phyloP scores from a whole-genome alignment of 192 early-diverging fungal genomes.

The Coemansia guatemalensis region DNA sequence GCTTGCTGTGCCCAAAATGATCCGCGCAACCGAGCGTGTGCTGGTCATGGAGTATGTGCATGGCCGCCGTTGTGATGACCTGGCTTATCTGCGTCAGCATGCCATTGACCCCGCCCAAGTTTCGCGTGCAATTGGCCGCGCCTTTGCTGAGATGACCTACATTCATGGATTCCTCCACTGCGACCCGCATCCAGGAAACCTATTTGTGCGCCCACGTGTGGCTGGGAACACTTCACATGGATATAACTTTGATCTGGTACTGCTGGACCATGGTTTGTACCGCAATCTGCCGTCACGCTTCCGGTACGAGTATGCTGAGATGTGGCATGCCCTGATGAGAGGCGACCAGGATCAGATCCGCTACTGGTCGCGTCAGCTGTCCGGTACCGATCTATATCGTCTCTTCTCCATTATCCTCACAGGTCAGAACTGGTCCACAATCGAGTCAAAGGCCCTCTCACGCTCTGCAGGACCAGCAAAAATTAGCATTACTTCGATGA shows the following conservation, averaged over 20 bases:
- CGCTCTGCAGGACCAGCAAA: conserved; percentile 42
- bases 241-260: conserved; percentile 84
- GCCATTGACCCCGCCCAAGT: conserved; percentile 74
- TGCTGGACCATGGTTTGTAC: conserved; percentile 91
- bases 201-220: conserved; percentile 65
- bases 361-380: conserved; percentile 61
- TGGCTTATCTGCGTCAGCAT: conserved; percentile 65
- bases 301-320: conserved; percentile 80
- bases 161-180: conserved; percentile 84
- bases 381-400: conserved; percentile 76
- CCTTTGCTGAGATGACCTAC: conserved; percentile 91
- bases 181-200: conserved; percentile 93
- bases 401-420: conserved; percentile 89
- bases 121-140: conserved; percentile 69
- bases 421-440: conserved; percentile 79
- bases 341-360: conserved; percentile 75
- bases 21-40: conserved; percentile 74
- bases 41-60: conserved; percentile 85
- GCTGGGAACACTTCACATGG: conserved; percentile 45
- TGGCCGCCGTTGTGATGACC: conserved; percentile 77
- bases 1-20: conserved; percentile 76
- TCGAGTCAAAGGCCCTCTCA: conserved; percentile 46
- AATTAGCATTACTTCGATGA: conserved; percentile 58
- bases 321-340: conserved; percentile 82
- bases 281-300: conserved; percentile 68